Conservation (phyloP, 2,329 filamentous ascomycete genomes). For the Colletotrichum sp. region DNA sequence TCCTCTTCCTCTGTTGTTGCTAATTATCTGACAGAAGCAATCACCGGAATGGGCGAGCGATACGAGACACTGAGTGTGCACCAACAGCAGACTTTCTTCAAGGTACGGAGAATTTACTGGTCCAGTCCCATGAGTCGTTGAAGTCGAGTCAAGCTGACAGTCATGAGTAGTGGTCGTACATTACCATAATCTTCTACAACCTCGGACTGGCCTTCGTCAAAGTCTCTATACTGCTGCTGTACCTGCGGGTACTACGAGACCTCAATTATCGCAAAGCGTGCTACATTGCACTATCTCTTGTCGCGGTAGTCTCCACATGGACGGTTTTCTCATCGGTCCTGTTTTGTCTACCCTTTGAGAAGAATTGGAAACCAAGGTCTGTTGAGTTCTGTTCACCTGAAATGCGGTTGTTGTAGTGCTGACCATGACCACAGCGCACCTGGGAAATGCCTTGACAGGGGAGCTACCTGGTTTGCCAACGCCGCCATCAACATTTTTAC, state of each 20-base stretch:
- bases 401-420: not conserved
- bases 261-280: conserved; percentile 25
- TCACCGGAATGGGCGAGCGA: not conserved
- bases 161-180: conserved; percentile 14
- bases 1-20: not conserved
- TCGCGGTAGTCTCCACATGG: conserved; percentile 21
- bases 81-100: conserved; percentile 10
- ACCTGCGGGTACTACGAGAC: conserved; percentile 28
- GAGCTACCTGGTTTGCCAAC: conserved; percentile 19
- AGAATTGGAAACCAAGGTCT: conserved; percentile 20
- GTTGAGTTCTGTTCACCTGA: not conserved
- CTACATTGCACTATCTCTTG: conserved; percentile 19
- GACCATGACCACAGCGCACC: not conserved
- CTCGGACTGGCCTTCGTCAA: conserved; percentile 27
- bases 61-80: not conserved
- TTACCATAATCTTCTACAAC: conserved; percentile 26
- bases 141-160: not conserved
- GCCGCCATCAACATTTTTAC: conserved; percentile 27
- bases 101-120: not conserved
- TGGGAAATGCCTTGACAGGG: not conserved
- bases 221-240: conserved; percentile 29
- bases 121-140: not conserved
- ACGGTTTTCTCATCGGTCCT: conserved; percentile 21
- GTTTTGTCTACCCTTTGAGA: conserved; percentile 26
- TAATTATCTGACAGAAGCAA: not conserved